Percentiles rank a stretch among this genome's conserved stretches.
Evolutionary conservation across 768 basidiomycete genomes (phyloP).

Genomic region (Podaxis sp.): DNA sequence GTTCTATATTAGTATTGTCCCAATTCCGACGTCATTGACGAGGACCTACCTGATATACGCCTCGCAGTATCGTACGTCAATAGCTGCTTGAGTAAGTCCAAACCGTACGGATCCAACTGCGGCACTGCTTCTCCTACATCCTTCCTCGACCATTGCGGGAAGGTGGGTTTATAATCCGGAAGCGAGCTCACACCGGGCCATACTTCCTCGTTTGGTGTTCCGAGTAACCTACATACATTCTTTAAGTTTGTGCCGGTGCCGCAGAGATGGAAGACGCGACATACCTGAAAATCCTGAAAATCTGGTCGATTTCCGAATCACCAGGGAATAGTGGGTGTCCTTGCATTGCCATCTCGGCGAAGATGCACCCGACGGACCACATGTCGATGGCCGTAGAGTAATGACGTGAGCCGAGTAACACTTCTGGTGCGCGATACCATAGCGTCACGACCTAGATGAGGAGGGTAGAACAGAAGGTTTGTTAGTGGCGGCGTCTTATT

Average conservation of each 20-base stretch:
- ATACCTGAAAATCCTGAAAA: slow-evolving; percentile 98
- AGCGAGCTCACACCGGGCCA: slow-evolving; percentile 91
- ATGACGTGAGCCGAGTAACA: slow-evolving; percentile 91
- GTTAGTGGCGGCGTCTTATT: neutral
- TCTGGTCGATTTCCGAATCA: slow-evolving; percentile 99
- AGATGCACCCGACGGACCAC: slow-evolving; percentile 99
- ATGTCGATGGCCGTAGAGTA: slow-evolving; percentile 98
- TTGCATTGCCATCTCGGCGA: slow-evolving; percentile 97
- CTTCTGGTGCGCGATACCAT: slow-evolving; percentile 99
- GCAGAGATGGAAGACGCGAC: slow-evolving; percentile 20
- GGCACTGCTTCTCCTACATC: slow-evolving; percentile 69
- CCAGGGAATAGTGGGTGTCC: slow-evolving; percentile 93
- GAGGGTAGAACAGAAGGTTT: neutral
- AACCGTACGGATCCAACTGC: slow-evolving; percentile 71
- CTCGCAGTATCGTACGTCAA: slow-evolving; percentile 88
- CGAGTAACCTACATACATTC: slow-evolving; percentile 65
- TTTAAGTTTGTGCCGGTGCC: neutral
- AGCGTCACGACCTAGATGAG: slow-evolving; percentile 86
- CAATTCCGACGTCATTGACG: slow-evolving; percentile 12
- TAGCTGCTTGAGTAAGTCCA: slow-evolving; percentile 76
- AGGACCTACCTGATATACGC: slow-evolving; percentile 80
- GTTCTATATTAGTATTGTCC: slow-evolving; percentile 42
- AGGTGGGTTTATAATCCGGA: slow-evolving; percentile 95
- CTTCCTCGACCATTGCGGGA: slow-evolving; percentile 90
- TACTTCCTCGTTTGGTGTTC: slow-evolving; percentile 86